Base-by-base conservation (phyloP, 2,329 filamentous ascomycete species). In the Colletotrichum godetiae region DNA sequence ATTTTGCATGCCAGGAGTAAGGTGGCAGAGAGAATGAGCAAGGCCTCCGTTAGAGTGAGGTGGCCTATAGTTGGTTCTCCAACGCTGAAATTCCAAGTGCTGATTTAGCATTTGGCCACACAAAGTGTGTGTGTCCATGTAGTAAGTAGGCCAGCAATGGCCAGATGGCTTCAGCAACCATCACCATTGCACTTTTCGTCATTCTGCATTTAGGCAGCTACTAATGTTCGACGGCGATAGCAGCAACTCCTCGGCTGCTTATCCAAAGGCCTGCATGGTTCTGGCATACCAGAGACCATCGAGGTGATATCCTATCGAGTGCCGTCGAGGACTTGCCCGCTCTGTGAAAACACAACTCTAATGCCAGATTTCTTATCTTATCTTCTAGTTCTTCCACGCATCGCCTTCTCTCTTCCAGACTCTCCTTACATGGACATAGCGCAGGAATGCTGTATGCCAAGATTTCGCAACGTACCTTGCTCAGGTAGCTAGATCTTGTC, bases 361-460 rank as follows among this genome's bases (percentile, higher is more conserved):
- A 27, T 33, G 15, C 35, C 4, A 13, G 12, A 49, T 12, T 15
- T 11, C 4, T 29, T 53, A 27, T 65, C 55, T 65, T 27, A 64
- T 59, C 15, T 61, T 60, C 49, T 27, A 19, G 33, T 65, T 65
- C 67, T 70, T 73, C 67, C 60, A 52, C 24, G 42, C 67, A 70
- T 29, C 33, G 19, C 24, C n/a, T 58, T 64, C 59, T 27, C 4
- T 13, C 8, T 65, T 69, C 59, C n/a, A 60, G 33, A 70, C 67
- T 56, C 42, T 60, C 31, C 56, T 57, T 22, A 31, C 27, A 55
- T 19, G 55, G 67, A 49, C 67, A 53, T 22, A 61, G 67, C 60
- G 49, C 33, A 65, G 42, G 22, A 0, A 8, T 29, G n/a, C 24
- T 56, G 4, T n/a, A 29, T 4, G 33, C 49, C 22, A 56, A 12